Conservation (phyloP, 495 filamentous ascomycete species). For the Glarea lozoyensis region DNA sequence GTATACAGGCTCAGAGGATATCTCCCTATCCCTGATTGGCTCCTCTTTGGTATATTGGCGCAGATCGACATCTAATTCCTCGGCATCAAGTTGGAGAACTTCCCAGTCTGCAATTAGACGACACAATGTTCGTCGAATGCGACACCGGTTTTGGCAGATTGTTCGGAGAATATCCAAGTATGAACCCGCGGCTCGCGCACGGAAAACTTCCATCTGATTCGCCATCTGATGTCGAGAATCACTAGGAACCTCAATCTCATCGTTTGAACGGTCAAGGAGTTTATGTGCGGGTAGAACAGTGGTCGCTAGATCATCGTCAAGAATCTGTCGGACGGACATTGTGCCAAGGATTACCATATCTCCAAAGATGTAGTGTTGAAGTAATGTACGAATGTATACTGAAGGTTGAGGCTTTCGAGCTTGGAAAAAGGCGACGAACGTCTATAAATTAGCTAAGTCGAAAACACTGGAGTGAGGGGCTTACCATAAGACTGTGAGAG, state of each 20-base stretch:
- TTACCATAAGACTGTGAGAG: conserved; percentile 57
- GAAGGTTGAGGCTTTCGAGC: conserved; percentile 73
- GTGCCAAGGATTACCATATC: conserved; percentile 56
- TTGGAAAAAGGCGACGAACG: conserved; percentile 61
- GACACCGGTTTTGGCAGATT: conserved; percentile 82
- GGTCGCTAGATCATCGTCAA: conserved; percentile 72
- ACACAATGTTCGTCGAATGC: conserved; percentile 72
- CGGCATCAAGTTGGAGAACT: conserved; percentile 71
- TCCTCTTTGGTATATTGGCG: conserved; percentile 53
- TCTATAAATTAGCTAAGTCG: conserved; percentile 30
- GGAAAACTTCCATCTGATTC: conserved; percentile 70
- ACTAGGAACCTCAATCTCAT: conserved; percentile 64
- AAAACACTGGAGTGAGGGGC: conserved; percentile 8
- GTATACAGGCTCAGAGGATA: conserved; percentile 35
- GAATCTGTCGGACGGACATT: conserved; percentile 59
- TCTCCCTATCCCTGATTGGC: conserved; percentile 30
- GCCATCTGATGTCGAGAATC: conserved; percentile 72
- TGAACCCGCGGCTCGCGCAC: conserved; percentile 60
- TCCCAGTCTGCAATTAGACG: conserved; percentile 82
- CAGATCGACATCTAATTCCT: conserved; percentile 68
- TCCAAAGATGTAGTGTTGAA: conserved; percentile 69
- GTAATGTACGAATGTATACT: conserved; percentile 72
- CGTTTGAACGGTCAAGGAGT: conserved; percentile 63
- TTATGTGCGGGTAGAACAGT: conserved; percentile 63
- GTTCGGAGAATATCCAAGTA: conserved; percentile 76